Evolutionary conservation across 2,329 filamentous ascomycete genomes (phyloP).

Genomic region (Dothidotthia symphoricarpi): DNA sequence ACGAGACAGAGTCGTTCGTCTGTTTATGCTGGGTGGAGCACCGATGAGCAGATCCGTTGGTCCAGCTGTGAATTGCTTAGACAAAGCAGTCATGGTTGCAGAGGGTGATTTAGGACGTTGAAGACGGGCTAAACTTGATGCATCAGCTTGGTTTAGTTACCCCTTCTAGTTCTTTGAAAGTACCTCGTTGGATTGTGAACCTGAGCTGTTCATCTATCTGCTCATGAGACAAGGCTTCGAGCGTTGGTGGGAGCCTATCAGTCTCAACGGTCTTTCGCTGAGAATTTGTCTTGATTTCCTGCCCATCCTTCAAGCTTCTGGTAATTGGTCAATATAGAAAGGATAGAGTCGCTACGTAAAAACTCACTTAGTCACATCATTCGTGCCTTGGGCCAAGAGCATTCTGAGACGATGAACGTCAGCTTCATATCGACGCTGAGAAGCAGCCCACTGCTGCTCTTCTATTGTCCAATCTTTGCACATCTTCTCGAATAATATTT

Average conservation of each 20-base stretch:
- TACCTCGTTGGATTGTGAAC: conserved; percentile 27
- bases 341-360: neutral
- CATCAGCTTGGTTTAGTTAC: conserved; percentile 3
- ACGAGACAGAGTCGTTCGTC: conserved; percentile 21
- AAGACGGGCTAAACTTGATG: conserved; percentile 16
- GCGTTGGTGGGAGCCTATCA: conserved; percentile 6
- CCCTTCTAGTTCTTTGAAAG: neutral
- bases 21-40: conserved; percentile 25
- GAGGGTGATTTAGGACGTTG: conserved; percentile 40
- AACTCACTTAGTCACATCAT: conserved; percentile 41
- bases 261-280: conserved; percentile 18
- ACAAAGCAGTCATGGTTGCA: conserved; percentile 41
- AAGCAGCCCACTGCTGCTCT: conserved; percentile 34
- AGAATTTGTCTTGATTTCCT: conserved; percentile 41
- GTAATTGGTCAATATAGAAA: conserved; percentile 3
- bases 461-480: conserved; percentile 24
- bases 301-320: conserved; percentile 43
- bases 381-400: conserved; percentile 43
- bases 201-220: conserved; percentile 29
- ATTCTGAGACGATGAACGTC: conserved; percentile 48
- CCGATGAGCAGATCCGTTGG: conserved; percentile 32
- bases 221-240: conserved; percentile 14
- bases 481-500: conserved; percentile 29
- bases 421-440: conserved; percentile 39
- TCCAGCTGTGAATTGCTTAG: conserved; percentile 36